Evolutionary conservation across 1,284 basidiomycete species (phyloP).

Genomic region (Apiotrichum domesticum): DNA sequence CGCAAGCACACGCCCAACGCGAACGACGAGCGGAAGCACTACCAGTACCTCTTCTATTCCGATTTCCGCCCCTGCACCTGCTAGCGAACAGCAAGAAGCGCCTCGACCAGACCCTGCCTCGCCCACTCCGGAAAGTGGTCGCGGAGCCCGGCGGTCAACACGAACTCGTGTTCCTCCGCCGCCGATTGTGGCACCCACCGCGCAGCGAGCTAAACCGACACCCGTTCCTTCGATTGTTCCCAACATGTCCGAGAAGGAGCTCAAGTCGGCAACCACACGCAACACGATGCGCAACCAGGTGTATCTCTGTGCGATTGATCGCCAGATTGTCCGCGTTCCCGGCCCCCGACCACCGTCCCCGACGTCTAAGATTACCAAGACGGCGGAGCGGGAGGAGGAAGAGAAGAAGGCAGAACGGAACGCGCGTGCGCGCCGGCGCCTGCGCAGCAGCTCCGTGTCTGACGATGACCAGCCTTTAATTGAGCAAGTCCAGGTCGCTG

Average conservation of each 20-base stretch:
- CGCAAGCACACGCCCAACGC: too few relatives aligned
- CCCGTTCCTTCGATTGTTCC: constrained; percentile 17
- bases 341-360: constrained; percentile 72
- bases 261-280: constrained; percentile 33
- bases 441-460: constrained; percentile 45
- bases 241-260: constrained; percentile 39
- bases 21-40: too few relatives aligned
- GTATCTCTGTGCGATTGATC: constrained; percentile 43
- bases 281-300: constrained; percentile 44
- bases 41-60: too few relatives aligned
- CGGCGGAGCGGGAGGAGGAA: constrained; percentile 63
- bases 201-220: background rate
- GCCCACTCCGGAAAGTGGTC: background rate
- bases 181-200: background rate
- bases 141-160: constrained; percentile 1
- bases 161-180: constrained; percentile 1
- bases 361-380: constrained; percentile 63
- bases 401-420: constrained; percentile 58
- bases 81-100: too few relatives aligned
- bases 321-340: constrained; percentile 58
- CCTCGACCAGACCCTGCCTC: background rate
- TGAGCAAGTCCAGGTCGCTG: constrained; percentile 11
- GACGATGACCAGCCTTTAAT: constrained; percentile 13
- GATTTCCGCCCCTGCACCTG: too few relatives aligned
- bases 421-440: constrained; percentile 62